These are phyloP conservation scores for Solanum tarapatanum DNA, from an alignment of 257 asterid species.

Conservation along the genomic window DNA sequence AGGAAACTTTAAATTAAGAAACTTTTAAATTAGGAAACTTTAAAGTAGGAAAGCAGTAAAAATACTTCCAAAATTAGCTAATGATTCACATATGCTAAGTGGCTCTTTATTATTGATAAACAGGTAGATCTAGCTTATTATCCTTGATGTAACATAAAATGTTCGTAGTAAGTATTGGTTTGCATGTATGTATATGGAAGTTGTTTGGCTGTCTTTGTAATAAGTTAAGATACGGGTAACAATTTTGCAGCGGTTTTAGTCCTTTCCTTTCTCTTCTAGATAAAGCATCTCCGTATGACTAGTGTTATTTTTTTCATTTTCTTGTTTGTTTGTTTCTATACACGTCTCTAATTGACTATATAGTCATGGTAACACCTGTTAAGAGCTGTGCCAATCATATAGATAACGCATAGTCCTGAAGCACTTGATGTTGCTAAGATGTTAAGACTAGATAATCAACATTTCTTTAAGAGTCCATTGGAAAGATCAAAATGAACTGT, in stretches of 20 bases:
- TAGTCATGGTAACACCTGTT: neutral
- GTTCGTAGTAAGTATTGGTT: neutral
- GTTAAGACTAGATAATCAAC: neutral
- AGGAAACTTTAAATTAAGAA: neutral
- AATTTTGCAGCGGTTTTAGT: neutral
- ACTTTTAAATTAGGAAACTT: neutral
- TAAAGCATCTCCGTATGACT: neutral
- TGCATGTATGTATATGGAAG: neutral
- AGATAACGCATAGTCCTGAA: neutral
- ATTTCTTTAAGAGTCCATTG: neutral
- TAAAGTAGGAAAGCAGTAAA: neutral
- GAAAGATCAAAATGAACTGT: neutral
- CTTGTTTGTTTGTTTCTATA: neutral
- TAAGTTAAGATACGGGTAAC: neutral
- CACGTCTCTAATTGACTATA: neutral
- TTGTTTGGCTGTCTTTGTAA: neutral
- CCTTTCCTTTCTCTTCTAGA: neutral
- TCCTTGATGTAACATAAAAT: neutral
- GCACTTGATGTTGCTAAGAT: neutral
- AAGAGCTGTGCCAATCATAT: neutral
- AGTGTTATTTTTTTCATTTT: neutral
- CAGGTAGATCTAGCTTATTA: neutral
- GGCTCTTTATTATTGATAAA: neutral
- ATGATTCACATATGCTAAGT: neutral
- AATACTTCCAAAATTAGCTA: neutral